Base-by-base conservation (phyloP, 1,284 basidiomycete species). In the Sparassis latifolia region DNA sequence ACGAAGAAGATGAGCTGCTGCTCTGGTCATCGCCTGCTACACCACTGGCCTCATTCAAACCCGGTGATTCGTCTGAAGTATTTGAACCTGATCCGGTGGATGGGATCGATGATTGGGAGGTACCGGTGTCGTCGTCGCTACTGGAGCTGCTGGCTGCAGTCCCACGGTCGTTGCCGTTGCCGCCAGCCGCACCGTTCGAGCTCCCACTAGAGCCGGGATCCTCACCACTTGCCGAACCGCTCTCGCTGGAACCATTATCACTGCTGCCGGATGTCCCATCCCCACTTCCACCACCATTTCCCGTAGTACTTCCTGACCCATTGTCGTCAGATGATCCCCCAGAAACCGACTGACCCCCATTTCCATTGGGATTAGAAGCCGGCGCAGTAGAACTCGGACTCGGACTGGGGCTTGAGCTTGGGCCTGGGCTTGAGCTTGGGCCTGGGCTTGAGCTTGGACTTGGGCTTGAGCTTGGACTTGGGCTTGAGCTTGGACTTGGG, bases 21-120 rank as follows among this genome's bases (percentile, higher is more conserved):
- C 41, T 42, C 12, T 37, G 28, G 30, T 6, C 43, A 27, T 27
- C 37, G 20, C 10, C 27, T 28, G 38, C 44, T 31, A 27, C 41
- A 28, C 5, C 6, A 42, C 42, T 43, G 40, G 48, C 32, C 31
- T 9, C 27, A 33, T 31, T 29, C 27, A 40, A 28, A 39, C 29
- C 31, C 39, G 44, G 28, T 33, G 43, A 28, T 5, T 33, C 42
- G 7, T 33, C 28, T 41, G 42, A 50, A 44, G 52, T 47, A 6
- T 39, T 51, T 28, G 53, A 50, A 33, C 53, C 54, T 7, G 47
- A 51, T 31, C 48, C 56, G 5, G 30, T 57, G 12, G 59, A 54
- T 35, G 20, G 20, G 20, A 1, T 20, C 20, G 20, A 20, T 20
- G 20, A 20, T 20, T 20, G 20, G 20, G 20, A 20, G 20, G 20